Conservation (phyloP, 176 grass and related monocot species). For the Phragmites australis region DNA sequence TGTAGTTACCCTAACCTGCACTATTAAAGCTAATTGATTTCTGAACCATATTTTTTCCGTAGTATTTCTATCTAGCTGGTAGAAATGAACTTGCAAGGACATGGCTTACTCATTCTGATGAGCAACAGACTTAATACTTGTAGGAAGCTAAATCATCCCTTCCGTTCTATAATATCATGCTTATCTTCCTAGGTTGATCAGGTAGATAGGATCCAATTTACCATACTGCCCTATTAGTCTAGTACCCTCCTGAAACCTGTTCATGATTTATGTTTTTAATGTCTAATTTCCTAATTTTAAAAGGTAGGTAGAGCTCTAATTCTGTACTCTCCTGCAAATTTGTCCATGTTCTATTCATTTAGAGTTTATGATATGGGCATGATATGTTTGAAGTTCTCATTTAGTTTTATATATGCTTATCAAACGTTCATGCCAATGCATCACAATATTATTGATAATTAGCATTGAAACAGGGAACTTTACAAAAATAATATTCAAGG, state of each 20-base stretch:
- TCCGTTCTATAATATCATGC: not conserved
- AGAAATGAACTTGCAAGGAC: not conserved
- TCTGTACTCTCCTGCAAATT: not conserved
- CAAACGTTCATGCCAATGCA: constrained; percentile 13
- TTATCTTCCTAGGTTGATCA: not conserved
- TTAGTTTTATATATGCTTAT: constrained; percentile 8
- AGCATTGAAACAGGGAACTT: constrained; percentile 66
- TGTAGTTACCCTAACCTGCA: not conserved
- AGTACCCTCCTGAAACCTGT: not conserved
- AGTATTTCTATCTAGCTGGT: constrained; percentile 1
- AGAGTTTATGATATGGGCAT: not conserved
- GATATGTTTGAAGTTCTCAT: constrained; percentile 4
- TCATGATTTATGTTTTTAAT: not conserved
- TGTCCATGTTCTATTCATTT: constrained; percentile 8
- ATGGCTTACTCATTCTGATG: constrained; percentile 1
- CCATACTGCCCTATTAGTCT: not conserved
- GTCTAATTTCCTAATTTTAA: constrained; percentile 15
- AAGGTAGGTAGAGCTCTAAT: not conserved
- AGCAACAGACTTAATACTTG: constrained; percentile 9
- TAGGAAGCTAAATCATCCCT: not conserved
- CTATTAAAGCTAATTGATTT: not conserved
- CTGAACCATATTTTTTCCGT: not conserved
- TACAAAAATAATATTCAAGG: constrained; percentile 98
- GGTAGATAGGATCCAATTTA: not conserved
- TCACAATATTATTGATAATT: constrained; percentile 34